Conservation (phyloP, 2,329 filamentous ascomycete genomes). For the Xylaria hypoxylon region DNA sequence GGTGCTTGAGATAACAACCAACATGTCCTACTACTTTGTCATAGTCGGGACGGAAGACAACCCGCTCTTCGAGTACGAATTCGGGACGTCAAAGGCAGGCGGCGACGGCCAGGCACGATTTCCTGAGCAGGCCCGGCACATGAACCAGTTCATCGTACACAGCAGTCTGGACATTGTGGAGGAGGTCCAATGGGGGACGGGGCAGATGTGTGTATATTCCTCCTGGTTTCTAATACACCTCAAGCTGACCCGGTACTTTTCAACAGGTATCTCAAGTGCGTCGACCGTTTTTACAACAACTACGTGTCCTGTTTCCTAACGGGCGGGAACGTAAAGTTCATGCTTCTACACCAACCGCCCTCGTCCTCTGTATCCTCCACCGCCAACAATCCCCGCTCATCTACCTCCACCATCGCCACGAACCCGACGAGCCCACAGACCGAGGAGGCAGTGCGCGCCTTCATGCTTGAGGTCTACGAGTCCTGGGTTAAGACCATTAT, state of each 20-base stretch:
- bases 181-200: conserved; percentile 92
- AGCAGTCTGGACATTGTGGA: conserved; percentile 94
- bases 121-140: conserved; percentile 85
- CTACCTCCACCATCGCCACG: conserved; percentile 78
- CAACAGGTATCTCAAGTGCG: conserved; percentile 84
- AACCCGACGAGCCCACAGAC: conserved; percentile 91
- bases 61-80: conserved; percentile 95
- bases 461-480: conserved; percentile 96
- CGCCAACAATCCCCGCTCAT: conserved; percentile 52
- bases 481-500: conserved; percentile 97
- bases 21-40: conserved; percentile 98
- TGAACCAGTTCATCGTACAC: conserved; percentile 98
- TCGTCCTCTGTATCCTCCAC: conserved; percentile 72
- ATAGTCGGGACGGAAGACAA: conserved; percentile 96
- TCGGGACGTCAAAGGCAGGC: conserved; percentile 95
- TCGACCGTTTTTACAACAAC: conserved; percentile 96
- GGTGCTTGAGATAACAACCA: not conserved
- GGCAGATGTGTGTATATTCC: conserved; percentile 73
- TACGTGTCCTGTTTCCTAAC: conserved; percentile 97
- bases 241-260: not conserved
- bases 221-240: conserved; percentile 12
- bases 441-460: conserved; percentile 94
- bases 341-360: conserved; percentile 93
- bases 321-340: conserved; percentile 90
- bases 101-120: conserved; percentile 93